phyloP scores from a whole-genome alignment of 495 filamentous ascomycete species.

The Tuber indicum region DNA sequence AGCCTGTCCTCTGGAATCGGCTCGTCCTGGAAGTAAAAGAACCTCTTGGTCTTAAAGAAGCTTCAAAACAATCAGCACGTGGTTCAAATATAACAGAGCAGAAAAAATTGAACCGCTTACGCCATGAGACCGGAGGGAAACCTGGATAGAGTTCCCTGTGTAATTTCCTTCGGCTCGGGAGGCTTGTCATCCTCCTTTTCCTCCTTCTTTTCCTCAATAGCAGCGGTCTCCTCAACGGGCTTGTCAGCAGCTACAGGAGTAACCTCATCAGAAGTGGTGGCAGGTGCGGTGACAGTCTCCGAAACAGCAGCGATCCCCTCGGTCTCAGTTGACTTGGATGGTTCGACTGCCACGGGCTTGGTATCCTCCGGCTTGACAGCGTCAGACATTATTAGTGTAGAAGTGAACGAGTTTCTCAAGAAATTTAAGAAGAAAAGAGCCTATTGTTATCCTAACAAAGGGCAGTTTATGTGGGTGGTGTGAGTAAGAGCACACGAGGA shows the following conservation, averaged over 20 bases:
- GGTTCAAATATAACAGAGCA: not conserved
- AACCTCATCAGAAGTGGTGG: slow-evolving; percentile 47
- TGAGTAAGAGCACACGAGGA: slow-evolving; percentile 20
- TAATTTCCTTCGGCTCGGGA: slow-evolving; percentile 53
- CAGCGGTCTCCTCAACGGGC: slow-evolving; percentile 46
- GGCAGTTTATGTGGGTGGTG: slow-evolving; percentile 2
- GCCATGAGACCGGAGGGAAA: slow-evolving; percentile 64
- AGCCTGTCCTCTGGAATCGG: slow-evolving; percentile 69
- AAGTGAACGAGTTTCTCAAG: slow-evolving; percentile 9
- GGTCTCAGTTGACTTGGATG: slow-evolving; percentile 40
- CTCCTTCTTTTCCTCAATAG: slow-evolving; percentile 38
- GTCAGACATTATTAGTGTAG: slow-evolving; percentile 35
- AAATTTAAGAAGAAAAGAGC: slow-evolving; percentile 5
- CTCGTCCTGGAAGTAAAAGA: slow-evolving; percentile 91
- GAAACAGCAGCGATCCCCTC: slow-evolving; percentile 46
- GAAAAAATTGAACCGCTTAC: slow-evolving; percentile 51
- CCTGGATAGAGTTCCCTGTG: slow-evolving; percentile 53
- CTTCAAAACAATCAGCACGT: slow-evolving; percentile 14
- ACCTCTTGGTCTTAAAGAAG: slow-evolving; percentile 55
- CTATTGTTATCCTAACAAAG: slow-evolving; percentile 11
- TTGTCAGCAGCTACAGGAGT: slow-evolving; percentile 47
- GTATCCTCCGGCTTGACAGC: slow-evolving; percentile 47
- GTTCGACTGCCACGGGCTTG: slow-evolving; percentile 45
- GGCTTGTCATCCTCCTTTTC: slow-evolving; percentile 50
- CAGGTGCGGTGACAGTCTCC: slow-evolving; percentile 46